Conservation (phyloP, 192 early-diverging fungal genomes). For the Gryganskiella cystojenkinii region DNA sequence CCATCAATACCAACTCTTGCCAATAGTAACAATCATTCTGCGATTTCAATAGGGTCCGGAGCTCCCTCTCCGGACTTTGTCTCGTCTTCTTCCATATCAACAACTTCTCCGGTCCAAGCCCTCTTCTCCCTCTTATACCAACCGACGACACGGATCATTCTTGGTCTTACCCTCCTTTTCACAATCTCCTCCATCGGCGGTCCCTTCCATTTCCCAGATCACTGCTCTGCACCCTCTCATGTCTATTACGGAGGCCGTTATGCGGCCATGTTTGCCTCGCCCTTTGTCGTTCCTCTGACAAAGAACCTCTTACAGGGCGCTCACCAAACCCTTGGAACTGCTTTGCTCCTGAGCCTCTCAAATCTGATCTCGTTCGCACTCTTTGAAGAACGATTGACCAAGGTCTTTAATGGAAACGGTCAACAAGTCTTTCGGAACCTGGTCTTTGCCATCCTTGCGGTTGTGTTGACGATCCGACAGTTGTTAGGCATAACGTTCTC, state of each 20-base stretch:
- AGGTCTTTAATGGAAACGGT: slow-evolving; percentile 41
- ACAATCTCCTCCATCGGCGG: slow-evolving; percentile 14
- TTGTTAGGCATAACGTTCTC: slow-evolving; percentile 57
- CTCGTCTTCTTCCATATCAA: not conserved
- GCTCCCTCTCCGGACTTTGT: not conserved
- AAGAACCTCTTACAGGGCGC: slow-evolving; percentile 11
- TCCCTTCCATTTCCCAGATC: slow-evolving; percentile 26
- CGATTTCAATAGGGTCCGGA: slow-evolving; percentile 13
- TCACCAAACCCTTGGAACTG: slow-evolving; percentile 14
- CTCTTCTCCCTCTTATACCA: slow-evolving; percentile 11
- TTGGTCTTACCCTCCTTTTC: slow-evolving; percentile 16
- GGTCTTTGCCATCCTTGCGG: slow-evolving; percentile 25
- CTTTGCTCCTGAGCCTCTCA: slow-evolving; percentile 41
- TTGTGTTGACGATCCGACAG: slow-evolving; percentile 40
- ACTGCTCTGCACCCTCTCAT: slow-evolving; percentile 34
- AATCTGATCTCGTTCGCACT: slow-evolving; percentile 59
- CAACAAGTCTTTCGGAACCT: slow-evolving; percentile 48
- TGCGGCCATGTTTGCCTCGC: slow-evolving; percentile 21
- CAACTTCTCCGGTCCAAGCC: not conserved
- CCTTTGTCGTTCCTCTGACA: slow-evolving; percentile 29
- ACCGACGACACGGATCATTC: slow-evolving; percentile 20
- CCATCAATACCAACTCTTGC: not conserved
- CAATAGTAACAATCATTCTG: slow-evolving; percentile 3
- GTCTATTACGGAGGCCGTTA: slow-evolving; percentile 16
- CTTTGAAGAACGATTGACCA: slow-evolving; percentile 62